Evolutionary conservation across 148 eudicot species (phyloP).

Genomic region (Vaccinium vitisidaea): DNA sequence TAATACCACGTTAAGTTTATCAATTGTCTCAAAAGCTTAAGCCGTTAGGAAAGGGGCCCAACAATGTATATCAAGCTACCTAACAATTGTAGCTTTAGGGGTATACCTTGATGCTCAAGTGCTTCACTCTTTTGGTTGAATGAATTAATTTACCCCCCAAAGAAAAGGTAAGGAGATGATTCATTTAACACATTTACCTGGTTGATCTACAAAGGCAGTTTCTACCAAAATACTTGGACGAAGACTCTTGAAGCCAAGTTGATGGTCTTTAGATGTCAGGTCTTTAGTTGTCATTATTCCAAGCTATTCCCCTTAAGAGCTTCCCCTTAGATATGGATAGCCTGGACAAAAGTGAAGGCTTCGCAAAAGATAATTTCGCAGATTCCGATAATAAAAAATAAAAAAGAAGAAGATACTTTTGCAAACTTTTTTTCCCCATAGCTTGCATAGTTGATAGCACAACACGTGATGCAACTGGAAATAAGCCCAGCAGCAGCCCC

Average conservation of each 20-base stretch:
- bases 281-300: not conserved
- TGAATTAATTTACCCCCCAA: too few species aligned
- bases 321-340: not conserved
- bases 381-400: too few species aligned
- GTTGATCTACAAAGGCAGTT: not conserved
- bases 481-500: not conserved
- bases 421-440: not conserved
- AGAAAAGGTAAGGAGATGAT: not conserved
- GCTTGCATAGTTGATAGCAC: not conserved
- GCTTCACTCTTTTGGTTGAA: too few species aligned
- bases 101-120: too few species aligned
- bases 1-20: too few species aligned
- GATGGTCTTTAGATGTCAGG: not conserved
- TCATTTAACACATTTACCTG: not conserved
- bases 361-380: not conserved
- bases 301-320: not conserved
- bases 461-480: not conserved
- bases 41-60: too few species aligned
- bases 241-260: not conserved
- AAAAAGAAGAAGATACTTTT: not conserved
- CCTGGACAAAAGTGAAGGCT: not conserved
- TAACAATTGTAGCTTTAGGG: too few species aligned
- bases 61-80: too few species aligned
- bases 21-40: too few species aligned
- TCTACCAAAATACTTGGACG: not conserved